A percentile compares a stretch with the other conserved stretches of the same genome.
These are phyloP conservation scores for Gonapodya sp. DNA, from an alignment of 192 early-diverging fungal species.

Conservation along the genomic window DNA sequence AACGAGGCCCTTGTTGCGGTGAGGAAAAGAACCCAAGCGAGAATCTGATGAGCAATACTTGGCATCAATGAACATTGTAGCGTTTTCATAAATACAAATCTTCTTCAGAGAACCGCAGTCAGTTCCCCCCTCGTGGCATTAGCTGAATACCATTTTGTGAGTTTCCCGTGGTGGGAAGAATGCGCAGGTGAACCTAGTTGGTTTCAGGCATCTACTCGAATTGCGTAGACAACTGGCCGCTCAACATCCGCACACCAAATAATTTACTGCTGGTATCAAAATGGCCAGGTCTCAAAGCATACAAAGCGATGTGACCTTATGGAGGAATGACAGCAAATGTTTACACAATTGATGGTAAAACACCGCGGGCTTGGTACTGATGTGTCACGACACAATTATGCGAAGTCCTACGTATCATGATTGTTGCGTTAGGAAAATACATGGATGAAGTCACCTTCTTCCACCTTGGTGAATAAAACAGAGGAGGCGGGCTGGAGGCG, in stretches of 20 bases:
- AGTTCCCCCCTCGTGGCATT: no score
- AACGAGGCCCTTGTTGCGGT: background rate
- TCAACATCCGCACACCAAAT: background rate
- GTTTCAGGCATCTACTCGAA: no score
- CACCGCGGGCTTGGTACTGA: background rate
- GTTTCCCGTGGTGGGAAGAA: no score
- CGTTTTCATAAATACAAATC: no score
- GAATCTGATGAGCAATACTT: no score
- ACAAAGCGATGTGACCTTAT: constrained; percentile 2
- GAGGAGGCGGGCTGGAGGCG: background rate
- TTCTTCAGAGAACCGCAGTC: no score
- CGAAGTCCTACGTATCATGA: background rate
- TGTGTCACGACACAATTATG: background rate
- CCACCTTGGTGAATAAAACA: constrained; percentile 1
- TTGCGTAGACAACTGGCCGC: no score
- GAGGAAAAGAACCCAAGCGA: no score
- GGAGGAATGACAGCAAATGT: background rate
- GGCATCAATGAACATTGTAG: no score
- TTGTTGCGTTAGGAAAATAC: background rate
- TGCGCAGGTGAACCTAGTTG: no score
- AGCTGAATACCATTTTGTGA: no score
- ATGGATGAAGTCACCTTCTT: background rate
- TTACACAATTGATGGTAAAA: constrained; percentile 1
- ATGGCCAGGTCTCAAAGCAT: constrained; percentile 1
- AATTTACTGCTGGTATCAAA: background rate